A percentile compares a stretch with the other conserved stretches of the same genome.
phyloP scores from a whole-genome alignment of 2,329 filamentous ascomycete species.

The Daldinia sp. region DNA sequence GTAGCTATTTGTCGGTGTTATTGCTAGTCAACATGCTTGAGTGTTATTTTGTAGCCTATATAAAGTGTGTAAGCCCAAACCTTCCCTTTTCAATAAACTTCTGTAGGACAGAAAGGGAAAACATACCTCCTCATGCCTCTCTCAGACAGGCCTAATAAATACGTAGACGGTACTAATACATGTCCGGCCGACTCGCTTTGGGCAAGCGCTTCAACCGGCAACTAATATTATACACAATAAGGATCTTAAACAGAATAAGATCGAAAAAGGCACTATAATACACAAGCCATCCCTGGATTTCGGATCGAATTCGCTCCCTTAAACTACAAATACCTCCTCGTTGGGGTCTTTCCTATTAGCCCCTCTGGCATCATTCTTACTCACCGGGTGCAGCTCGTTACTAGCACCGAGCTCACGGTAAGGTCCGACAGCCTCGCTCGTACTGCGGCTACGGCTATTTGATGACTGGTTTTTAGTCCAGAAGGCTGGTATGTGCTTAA shows the following conservation, averaged over 20 bases:
- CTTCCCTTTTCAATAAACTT: background rate
- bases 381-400: conserved; percentile 32
- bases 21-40: background rate
- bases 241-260: background rate
- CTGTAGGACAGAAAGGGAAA: background rate
- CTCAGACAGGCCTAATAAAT: background rate
- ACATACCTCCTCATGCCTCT: background rate
- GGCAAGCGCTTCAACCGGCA: background rate
- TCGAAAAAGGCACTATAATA: background rate
- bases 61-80: background rate
- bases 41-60: background rate
- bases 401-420: conserved; percentile 28
- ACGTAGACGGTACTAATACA: background rate
- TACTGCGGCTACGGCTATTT: conserved; percentile 26
- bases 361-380: conserved; percentile 6
- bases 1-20: background rate
- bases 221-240: conserved; percentile 1
- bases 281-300: background rate
- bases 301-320: conserved; percentile 21
- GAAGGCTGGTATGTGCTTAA: conserved; percentile 44
- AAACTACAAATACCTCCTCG: conserved; percentile 18
- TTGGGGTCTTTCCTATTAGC: background rate
- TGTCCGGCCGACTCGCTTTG: background rate
- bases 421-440: conserved; percentile 29
- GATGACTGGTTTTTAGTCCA: conserved; percentile 26